Evolutionary conservation across 768 basidiomycete genomes (phyloP).

Genomic region (Mycena chlorophos): DNA sequence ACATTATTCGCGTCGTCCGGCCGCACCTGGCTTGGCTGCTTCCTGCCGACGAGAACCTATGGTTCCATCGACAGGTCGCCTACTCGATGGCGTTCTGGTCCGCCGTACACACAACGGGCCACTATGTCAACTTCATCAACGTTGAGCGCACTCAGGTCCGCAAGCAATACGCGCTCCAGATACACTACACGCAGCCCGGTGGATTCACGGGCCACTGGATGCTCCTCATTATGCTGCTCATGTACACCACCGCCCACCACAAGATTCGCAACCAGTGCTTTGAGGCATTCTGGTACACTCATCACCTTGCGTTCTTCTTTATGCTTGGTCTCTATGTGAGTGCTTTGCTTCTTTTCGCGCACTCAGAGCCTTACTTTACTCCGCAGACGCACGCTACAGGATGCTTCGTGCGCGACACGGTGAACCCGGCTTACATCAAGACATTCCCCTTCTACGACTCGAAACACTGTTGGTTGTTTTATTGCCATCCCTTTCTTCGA

Average conservation of each 20-base stretch:
- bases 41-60: conserved; percentile 92
- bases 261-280: conserved; percentile 88
- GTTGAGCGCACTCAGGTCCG: conserved; percentile 87
- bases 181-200: conserved; percentile 86
- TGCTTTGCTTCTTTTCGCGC: no score
- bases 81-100: conserved; percentile 93
- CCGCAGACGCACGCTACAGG: conserved; percentile 82
- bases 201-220: conserved; percentile 94
- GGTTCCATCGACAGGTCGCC: conserved; percentile 91
- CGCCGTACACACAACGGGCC: conserved; percentile 89
- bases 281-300: conserved; percentile 97
- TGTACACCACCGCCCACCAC: conserved; percentile 88
- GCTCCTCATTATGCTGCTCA: conserved; percentile 89
- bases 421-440: conserved; percentile 61
- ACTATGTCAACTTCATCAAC: conserved; percentile 91
- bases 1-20: conserved; percentile 79
- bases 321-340: conserved; percentile 88
- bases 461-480: conserved; percentile 49
- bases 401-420: conserved; percentile 91
- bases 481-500: not conserved
- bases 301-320: conserved; percentile 92
- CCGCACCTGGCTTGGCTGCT: conserved; percentile 78
- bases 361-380: no score
- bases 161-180: conserved; percentile 68
- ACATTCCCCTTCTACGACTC: conserved; percentile 86